Evolutionary conservation across 139 green algal genomes (phyloP).

Genomic region (Coelastrella sp.): DNA sequence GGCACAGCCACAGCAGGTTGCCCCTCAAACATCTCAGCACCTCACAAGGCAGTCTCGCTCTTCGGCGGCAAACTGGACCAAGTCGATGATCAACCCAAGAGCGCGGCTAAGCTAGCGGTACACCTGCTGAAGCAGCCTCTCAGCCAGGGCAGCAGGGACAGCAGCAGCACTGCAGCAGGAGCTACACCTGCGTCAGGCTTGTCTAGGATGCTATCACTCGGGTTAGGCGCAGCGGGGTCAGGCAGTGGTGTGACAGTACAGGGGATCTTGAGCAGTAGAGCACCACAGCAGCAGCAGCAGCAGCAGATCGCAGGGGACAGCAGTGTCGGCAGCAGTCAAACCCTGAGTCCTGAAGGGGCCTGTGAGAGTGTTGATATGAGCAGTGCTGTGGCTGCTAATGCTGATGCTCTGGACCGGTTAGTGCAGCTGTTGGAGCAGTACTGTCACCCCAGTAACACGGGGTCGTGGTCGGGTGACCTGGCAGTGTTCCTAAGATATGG

Average conservation of each 20-base stretch:
- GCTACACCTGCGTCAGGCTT: neutral
- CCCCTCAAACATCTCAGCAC: conserved; percentile 48
- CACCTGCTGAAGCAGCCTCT: conserved; percentile 49
- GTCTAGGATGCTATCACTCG: neutral
- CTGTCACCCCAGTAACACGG: conserved; percentile 89
- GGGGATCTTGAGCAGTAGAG: neutral
- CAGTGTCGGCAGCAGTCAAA: neutral
- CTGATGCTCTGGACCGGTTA: conserved; percentile 60
- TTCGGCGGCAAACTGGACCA: conserved; percentile 47
- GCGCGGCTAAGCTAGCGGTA: conserved; percentile 47
- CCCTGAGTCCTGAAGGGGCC: neutral
- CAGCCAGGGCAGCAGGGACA: conserved; percentile 60
- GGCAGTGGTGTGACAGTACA: conserved; percentile 27
- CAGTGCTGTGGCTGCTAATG: conserved; percentile 22
- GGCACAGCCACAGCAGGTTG: conserved; percentile 63
- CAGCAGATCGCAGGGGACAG: neutral
- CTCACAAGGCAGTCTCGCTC: neutral
- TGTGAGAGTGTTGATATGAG: conserved; percentile 6
- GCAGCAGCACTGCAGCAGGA: conserved; percentile 36
- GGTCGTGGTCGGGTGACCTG: conserved; percentile 44
- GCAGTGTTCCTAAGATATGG: conserved; percentile 32
- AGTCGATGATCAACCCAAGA: conserved; percentile 47
- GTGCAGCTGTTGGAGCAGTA: conserved; percentile 87
- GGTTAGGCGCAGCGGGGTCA: neutral
- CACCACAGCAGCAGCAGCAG: neutral